These are phyloP conservation scores for Haematococcus lacustris DNA, from an alignment of 139 green algal genomes.

Conservation along the genomic window DNA sequence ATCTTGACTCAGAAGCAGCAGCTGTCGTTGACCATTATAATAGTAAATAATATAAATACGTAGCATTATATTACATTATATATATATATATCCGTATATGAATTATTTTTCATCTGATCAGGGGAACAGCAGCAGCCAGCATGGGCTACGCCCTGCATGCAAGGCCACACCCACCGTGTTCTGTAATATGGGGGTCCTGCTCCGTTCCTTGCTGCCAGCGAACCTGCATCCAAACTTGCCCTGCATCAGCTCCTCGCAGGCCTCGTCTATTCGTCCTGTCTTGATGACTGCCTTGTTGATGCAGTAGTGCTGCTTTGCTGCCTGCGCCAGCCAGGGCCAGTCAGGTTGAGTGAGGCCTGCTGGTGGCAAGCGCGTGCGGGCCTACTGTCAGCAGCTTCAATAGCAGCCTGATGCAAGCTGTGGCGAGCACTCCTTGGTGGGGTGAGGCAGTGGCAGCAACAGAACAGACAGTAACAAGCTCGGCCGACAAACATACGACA, in stretches of 20 bases:
- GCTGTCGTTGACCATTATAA: too few species aligned
- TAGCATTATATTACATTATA: not conserved
- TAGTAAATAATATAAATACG: too few species aligned
- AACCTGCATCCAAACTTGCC: conserved; percentile 47
- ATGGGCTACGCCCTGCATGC: not conserved
- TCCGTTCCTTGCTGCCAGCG: conserved; percentile 29
- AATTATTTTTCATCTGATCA: not conserved
- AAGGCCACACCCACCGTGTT: not conserved
- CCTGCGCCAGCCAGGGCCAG: conserved; percentile 31
- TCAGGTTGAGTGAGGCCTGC: too few species aligned
- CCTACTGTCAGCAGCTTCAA: too few species aligned
- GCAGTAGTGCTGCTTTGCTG: conserved; percentile 79
- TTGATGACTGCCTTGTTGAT: conserved; percentile 63
- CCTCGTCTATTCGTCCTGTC: conserved; percentile 55
- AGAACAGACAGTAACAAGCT: too few species aligned
- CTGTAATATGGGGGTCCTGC: not conserved
- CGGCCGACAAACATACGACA: too few species aligned
- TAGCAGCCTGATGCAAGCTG: too few species aligned
- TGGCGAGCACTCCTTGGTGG: too few species aligned
- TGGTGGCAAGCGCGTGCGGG: too few species aligned
- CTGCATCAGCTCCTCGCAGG: conserved; percentile 67
- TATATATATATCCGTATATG: not conserved
- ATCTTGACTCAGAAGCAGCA: not conserved
- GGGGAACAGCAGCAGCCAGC: too few species aligned
- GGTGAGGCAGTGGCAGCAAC: too few species aligned